phyloP scores from a whole-genome alignment of 352 stramenopile genomes.

The Phytophthora colocasiae region DNA sequence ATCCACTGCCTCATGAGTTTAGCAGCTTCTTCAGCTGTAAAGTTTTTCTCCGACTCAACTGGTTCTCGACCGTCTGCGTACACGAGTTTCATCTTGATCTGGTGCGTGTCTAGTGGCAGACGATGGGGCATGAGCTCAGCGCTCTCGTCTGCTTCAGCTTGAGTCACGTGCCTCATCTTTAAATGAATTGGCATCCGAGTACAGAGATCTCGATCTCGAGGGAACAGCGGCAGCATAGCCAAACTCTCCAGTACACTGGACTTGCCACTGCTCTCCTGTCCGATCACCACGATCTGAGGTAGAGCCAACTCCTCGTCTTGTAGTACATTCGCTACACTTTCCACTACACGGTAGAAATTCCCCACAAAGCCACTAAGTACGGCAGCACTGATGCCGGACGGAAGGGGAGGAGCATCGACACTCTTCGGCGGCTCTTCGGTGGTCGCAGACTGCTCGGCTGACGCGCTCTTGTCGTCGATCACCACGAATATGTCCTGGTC shows the following conservation, averaged over 20 bases:
- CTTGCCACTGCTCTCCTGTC: constrained; percentile 58
- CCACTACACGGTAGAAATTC: constrained; percentile 39
- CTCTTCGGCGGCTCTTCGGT: too few species aligned
- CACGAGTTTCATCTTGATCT: constrained; percentile 39
- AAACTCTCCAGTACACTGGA: constrained; percentile 55
- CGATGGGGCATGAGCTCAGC: constrained; percentile 33
- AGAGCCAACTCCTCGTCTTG: constrained; percentile 27
- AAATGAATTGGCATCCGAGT: constrained; percentile 54
- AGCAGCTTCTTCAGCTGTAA: constrained; percentile 25
- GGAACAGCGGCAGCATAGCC: constrained; percentile 56
- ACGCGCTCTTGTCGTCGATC: too few species aligned
- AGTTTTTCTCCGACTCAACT: constrained; percentile 27
- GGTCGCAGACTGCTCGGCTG: too few species aligned
- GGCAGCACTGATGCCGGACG: constrained; percentile 26
- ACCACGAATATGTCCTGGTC: background rate
- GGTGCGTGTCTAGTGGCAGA: constrained; percentile 5
- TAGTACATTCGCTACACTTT: constrained; percentile 25
- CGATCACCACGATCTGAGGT: constrained; percentile 56
- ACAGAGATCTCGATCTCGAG: constrained; percentile 45
- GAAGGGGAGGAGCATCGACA: too few species aligned
- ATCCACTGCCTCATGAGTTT: constrained; percentile 46
- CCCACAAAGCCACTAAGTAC: constrained; percentile 43
- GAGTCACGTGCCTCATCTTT: constrained; percentile 32
- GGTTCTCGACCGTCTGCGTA: constrained; percentile 40
- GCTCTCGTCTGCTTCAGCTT: constrained; percentile 23